Evolutionary conservation across 140 eudicot species (phyloP).

Genomic region (Flaveria floridana): DNA sequence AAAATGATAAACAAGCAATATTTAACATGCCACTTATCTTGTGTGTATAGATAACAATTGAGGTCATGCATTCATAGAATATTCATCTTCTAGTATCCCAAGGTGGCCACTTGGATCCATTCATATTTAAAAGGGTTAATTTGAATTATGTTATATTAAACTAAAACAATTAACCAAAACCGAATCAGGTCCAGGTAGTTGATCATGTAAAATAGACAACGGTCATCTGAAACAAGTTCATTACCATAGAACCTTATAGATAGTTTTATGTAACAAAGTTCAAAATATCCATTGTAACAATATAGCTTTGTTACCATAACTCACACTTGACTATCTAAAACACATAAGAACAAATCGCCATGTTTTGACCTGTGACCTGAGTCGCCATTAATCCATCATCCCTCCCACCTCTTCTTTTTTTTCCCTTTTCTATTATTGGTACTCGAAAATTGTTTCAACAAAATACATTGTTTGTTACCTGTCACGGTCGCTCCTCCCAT

Average conservation of each 20-base stretch:
- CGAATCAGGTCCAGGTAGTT: not conserved
- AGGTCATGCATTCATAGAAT: not conserved
- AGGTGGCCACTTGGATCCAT: not conserved
- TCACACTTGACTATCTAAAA: not conserved
- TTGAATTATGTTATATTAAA: not conserved
- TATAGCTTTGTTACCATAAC: not conserved
- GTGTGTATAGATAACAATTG: not conserved
- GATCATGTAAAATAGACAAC: not conserved
- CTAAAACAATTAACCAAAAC: not conserved
- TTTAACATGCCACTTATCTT: not conserved
- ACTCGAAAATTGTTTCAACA: not conserved
- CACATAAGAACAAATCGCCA: not conserved
- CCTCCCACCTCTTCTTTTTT: not conserved
- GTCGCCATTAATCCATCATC: not conserved
- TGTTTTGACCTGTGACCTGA: not conserved
- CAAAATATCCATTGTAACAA: not conserved
- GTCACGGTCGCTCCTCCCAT: constrained; percentile 86
- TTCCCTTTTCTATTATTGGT: not conserved
- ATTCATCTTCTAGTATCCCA: not conserved
- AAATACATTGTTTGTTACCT: constrained; percentile 42
- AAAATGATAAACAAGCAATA: not conserved
- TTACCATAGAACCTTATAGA: not conserved
- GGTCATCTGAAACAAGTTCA: not conserved
- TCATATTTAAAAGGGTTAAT: not conserved
- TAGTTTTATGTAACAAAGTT: not conserved